phyloP scores from a whole-genome alignment of 2,329 filamentous ascomycete genomes.

The Fusarium foetens region DNA sequence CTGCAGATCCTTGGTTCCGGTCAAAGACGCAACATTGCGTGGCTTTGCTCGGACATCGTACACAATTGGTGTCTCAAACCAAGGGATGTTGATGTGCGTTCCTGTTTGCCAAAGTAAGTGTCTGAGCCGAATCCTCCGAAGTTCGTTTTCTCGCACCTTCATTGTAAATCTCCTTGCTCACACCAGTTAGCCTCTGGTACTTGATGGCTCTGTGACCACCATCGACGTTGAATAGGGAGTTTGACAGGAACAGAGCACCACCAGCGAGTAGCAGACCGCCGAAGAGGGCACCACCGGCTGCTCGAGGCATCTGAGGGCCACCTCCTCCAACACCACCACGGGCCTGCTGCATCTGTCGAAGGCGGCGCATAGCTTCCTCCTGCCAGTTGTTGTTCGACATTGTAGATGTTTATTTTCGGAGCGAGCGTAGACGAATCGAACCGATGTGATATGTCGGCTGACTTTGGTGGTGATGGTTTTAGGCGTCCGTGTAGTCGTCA shows the following conservation, averaged over 20 bases:
- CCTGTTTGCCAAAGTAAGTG: slow-evolving; percentile 60
- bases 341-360: slow-evolving; percentile 60
- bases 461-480: slow-evolving; percentile 25
- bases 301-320: slow-evolving; percentile 55
- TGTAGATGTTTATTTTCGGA: slow-evolving; percentile 9
- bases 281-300: slow-evolving; percentile 53
- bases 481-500: slow-evolving; percentile 30
- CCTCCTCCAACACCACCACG: slow-evolving; percentile 57
- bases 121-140: slow-evolving; percentile 27
- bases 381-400: slow-evolving; percentile 56
- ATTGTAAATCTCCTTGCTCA: slow-evolving; percentile 93
- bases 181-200: slow-evolving; percentile 91
- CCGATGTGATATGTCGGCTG: slow-evolving; percentile 27
- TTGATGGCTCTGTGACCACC: slow-evolving; percentile 99
- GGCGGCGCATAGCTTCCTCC: slow-evolving; percentile 62
- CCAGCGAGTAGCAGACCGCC: slow-evolving; percentile 58
- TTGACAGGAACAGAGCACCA: slow-evolving; percentile 63
- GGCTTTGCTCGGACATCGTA: slow-evolving; percentile 99
- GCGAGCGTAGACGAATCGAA: slow-evolving; percentile 12
- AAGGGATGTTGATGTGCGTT: slow-evolving; percentile 93
- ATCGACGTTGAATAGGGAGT: slow-evolving; percentile 84
- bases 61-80: slow-evolving; percentile 96
- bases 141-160: slow-evolving; percentile 72
- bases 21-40: slow-evolving; percentile 94
- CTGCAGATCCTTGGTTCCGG: slow-evolving; percentile 98